Evolutionary conservation across 2,329 filamentous ascomycete species (phyloP).

Genomic region (Apiospora pterosperma): DNA sequence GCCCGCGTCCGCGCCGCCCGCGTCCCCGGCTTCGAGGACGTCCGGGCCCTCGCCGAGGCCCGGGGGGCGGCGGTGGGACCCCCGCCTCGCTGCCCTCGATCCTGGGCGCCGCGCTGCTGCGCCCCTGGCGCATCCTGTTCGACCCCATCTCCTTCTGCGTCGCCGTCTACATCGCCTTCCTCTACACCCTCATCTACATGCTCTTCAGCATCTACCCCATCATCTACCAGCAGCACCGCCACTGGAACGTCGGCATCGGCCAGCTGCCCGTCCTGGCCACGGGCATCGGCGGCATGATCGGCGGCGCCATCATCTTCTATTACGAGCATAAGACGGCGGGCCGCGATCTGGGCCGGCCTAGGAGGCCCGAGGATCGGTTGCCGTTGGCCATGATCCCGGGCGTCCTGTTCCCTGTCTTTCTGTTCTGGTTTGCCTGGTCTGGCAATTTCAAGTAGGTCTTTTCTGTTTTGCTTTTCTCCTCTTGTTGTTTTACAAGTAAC

Average conservation of each 20-base stretch:
- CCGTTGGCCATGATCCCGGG: constrained; percentile 55
- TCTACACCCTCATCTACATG: constrained; percentile 55
- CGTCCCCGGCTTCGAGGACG: constrained; percentile 49
- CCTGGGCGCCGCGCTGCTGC: constrained; percentile 49
- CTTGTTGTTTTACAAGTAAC: background rate
- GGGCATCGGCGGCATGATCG: constrained; percentile 42
- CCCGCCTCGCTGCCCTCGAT: constrained; percentile 39
- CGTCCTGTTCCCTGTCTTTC: constrained; percentile 7
- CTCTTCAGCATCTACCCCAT: constrained; percentile 56
- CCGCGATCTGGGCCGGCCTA: constrained; percentile 31
- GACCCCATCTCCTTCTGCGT: constrained; percentile 50
- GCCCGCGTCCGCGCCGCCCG: constrained; percentile 44
- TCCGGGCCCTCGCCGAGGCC: constrained; percentile 46
- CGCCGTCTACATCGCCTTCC: constrained; percentile 49
- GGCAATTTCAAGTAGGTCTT: constrained; percentile 43
- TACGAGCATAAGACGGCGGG: constrained; percentile 36
- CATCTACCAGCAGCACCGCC: constrained; percentile 48
- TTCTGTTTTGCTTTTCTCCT: background rate
- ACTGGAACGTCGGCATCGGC: constrained; percentile 52
- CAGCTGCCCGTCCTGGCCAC: constrained; percentile 49
- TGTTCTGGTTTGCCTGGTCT: constrained; percentile 29
- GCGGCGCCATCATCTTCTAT: constrained; percentile 35
- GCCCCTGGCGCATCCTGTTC: constrained; percentile 52
- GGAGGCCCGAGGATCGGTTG: constrained; percentile 50
- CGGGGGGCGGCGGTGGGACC: constrained; percentile 15